Base-by-base conservation (phyloP, 176 grass and related monocot genomes). In the Musa troglodytarum region DNA sequence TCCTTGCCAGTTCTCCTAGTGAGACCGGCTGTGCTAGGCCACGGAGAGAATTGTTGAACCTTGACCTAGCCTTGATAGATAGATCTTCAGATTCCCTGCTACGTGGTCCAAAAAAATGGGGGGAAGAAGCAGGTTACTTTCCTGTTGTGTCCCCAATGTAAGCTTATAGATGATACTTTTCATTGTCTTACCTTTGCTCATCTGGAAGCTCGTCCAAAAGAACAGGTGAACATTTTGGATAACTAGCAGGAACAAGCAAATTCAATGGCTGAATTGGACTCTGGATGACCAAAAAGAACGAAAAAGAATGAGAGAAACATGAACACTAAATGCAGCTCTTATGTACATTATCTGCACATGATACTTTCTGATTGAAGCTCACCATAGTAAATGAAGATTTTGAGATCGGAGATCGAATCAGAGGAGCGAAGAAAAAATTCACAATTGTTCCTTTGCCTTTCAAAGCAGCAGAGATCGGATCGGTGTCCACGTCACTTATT, bases 181-280 rank as follows among this genome's bases (percentile, higher is more conserved):
- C 16, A 66, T 43, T 17, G 49, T 25, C 64, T 12, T 13, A 94
- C 95, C 90, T 91, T 86, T 89, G 88, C 65, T 99, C 90, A 82
- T 92, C 90, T 2, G 81, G 86, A 81, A 94, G 84, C 63, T 94
- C 91, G 76, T 94, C 95, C 50, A 99, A 82, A 63, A 99, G 86
- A 63, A 99, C 82, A 14, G 95, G 95, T 43, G 93, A 96, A 77
- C 89, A 92, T 82, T 86, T 89, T 20, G 95, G 95, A 80, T 99
- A 99, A 76, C 86, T 86, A 53, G 82, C 77, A 81, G 95, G 90
- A 84, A 99, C 95, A 85, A 94, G 82, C 84, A 99, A 76, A 83
- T 84, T 94, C 84, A 99, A 64, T 15, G 95, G 90, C 76, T 86
- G 85, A 81, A 99, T 99, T 68, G 90, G 90, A 78, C 90, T 88